Evolutionary conservation across 1,284 basidiomycete species (phyloP), one percentile per base, ranked within the genome.

Genomic region (Pseudozyma sp.): DNA sequence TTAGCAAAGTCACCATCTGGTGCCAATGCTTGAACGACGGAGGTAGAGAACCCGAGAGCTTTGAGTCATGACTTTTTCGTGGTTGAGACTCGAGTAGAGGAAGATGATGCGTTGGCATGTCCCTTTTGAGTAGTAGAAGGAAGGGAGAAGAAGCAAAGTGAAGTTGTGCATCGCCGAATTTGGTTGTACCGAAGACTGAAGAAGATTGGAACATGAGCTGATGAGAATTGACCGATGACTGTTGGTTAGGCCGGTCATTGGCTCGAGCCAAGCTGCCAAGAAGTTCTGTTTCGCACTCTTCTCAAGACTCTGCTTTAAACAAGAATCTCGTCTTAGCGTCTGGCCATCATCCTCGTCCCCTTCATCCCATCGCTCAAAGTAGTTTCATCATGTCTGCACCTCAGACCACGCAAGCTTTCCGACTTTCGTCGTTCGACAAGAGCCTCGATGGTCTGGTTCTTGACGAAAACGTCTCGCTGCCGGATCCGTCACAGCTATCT

Each of bases 341-440:
- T 47, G 21, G 9, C 45, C 19, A 9, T 44, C 19, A 19, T 43
- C 19, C 34, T 36, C 10, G 21, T 19, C 54, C 7, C 21, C 51
- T 18, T 42, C 49, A 36, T 42, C 53, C 14, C 7, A 31, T 31
- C 38, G 5, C 5, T n/a, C 31, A 21, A 18, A n/a, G 13, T 13
- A 34, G 2, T 16, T 13, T 19, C 25, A 56, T 9, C 35, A 56
- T 70, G 67, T 59, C 57, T 43, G 16, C 51, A 11, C 64, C 64
- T 18, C 42, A 19, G 1, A 61, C 19, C 11, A 69, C 71, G 1
- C 52, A 66, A 48, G 62, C 62, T 1, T 74, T 70, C 43, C 63
- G 59, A 35, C 67, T 70, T 13, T 16, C 44, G 12, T 59, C 67
- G 13, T 70, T 67, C 42, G 53, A 51, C 38, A 66, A 58, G 63